Conservation (phyloP, 192 early-diverging fungal species). For the Umbelopsis sp. region DNA sequence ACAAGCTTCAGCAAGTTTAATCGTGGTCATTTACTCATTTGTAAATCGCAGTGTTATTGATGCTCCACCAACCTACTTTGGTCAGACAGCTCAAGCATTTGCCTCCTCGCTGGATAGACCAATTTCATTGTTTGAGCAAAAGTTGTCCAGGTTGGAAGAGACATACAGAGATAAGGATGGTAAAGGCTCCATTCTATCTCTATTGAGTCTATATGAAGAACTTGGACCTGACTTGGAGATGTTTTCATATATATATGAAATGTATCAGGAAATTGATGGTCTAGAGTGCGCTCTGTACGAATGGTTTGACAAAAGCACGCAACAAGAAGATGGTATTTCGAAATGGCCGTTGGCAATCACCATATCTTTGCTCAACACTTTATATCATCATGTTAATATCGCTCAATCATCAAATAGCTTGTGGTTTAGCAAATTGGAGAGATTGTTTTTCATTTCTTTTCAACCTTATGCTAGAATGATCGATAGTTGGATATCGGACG, state of each 20-base stretch:
- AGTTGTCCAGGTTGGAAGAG: slow-evolving; percentile 33
- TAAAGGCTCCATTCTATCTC: background rate
- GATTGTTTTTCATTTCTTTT: slow-evolving; percentile 20
- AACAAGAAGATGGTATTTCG: background rate
- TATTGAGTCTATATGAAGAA: background rate
- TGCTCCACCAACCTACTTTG: slow-evolving; percentile 26
- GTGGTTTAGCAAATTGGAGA: background rate
- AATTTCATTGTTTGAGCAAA: slow-evolving; percentile 32
- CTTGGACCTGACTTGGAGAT: background rate
- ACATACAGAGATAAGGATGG: background rate
- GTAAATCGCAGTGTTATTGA: background rate
- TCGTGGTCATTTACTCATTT: background rate
- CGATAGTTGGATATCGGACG: slow-evolving; percentile 45
- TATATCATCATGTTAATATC: slow-evolving; percentile 2
- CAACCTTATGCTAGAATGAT: slow-evolving; percentile 41
- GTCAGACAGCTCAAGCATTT: slow-evolving; percentile 49
- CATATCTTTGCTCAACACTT: background rate
- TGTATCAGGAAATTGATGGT: background rate
- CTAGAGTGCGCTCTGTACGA: background rate
- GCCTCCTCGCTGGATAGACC: slow-evolving; percentile 24
- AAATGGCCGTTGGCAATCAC: background rate
- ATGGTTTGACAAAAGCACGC: background rate
- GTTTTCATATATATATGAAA: background rate
- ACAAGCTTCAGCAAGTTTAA: slow-evolving; percentile 10
- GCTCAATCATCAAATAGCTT: slow-evolving; percentile 2